Percentiles rank a stretch among this genome's conserved stretches.
Conservation (phyloP, 495 filamentous ascomycete species). For the Podospora didyma region DNA sequence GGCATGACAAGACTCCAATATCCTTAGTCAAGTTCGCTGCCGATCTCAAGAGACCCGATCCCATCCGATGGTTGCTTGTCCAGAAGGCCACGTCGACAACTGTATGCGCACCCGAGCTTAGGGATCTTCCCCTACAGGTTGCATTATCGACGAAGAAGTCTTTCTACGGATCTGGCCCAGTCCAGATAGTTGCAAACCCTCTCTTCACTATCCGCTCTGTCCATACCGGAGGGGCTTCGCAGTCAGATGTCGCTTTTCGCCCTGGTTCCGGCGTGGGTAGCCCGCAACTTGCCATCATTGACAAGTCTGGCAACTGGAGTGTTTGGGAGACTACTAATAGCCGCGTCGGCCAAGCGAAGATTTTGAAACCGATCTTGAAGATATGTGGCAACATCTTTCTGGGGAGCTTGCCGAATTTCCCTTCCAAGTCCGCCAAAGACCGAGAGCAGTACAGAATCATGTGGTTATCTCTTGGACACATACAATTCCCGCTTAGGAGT, state of each 20-base stretch:
- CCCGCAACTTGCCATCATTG: constrained; percentile 66
- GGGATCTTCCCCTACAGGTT: constrained; percentile 14
- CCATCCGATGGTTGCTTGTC: constrained; percentile 57
- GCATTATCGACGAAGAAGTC: neutral
- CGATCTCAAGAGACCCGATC: constrained; percentile 40
- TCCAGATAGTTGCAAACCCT: constrained; percentile 57
- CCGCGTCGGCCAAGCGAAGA: constrained; percentile 32
- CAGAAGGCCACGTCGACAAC: constrained; percentile 53
- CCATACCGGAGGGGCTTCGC: constrained; percentile 53
- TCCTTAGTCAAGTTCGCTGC: constrained; percentile 63
- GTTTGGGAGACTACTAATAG: constrained; percentile 59
- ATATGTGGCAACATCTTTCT: constrained; percentile 22
- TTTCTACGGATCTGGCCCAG: neutral
- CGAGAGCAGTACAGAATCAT: constrained; percentile 15
- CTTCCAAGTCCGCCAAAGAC: neutral
- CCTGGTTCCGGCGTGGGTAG: constrained; percentile 53
- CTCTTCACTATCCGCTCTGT: constrained; percentile 51
- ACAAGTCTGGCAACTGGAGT: constrained; percentile 69
- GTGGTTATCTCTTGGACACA: constrained; percentile 10
- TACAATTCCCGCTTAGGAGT: neutral
- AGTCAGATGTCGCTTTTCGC: constrained; percentile 75
- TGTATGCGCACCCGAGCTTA: constrained; percentile 56
- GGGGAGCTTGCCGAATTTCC: constrained; percentile 17
- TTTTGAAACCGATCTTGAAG: constrained; percentile 19
- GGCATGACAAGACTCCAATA: constrained; percentile 54